Percentiles rank a stretch among this genome's conserved stretches.
phyloP scores from a whole-genome alignment of 2,329 filamentous ascomycete species.

The Fusarium metavorans region DNA sequence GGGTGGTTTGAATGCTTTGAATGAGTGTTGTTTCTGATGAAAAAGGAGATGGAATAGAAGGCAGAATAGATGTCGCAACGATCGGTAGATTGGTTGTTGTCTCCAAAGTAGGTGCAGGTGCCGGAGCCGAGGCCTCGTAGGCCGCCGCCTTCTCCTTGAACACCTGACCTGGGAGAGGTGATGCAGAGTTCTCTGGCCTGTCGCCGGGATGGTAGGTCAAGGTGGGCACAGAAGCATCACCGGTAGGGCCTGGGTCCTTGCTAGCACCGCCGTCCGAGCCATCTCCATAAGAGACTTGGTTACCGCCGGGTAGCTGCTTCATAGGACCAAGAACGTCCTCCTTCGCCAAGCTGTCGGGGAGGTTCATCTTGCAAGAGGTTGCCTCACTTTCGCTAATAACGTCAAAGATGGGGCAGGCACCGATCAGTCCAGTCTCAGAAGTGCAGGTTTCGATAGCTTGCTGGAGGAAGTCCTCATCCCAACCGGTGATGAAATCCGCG shows the following conservation, averaged over 20 bases:
- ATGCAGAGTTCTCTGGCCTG: slow-evolving; percentile 47
- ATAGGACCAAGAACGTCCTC: slow-evolving; percentile 72
- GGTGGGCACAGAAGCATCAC: slow-evolving; percentile 31
- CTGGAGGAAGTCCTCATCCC: slow-evolving; percentile 77
- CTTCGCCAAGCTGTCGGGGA: slow-evolving; percentile 64
- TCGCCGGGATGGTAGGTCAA: slow-evolving; percentile 54
- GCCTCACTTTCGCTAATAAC: slow-evolving; percentile 71
- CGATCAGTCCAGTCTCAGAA: slow-evolving; percentile 73
- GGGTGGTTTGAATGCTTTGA: slow-evolving; percentile 8
- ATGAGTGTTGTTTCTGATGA: slow-evolving; percentile 17
- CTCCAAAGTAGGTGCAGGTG: slow-evolving; percentile 24
- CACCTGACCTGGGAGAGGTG: slow-evolving; percentile 56
- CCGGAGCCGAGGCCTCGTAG: slow-evolving; percentile 32
- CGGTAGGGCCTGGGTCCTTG: slow-evolving; percentile 18
- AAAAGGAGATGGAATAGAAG: slow-evolving; percentile 7
- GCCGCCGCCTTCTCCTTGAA: slow-evolving; percentile 52
- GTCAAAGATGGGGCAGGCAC: slow-evolving; percentile 81
- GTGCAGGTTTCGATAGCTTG: slow-evolving; percentile 81
- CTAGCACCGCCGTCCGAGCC: slow-evolving; percentile 29
- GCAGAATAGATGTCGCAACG: slow-evolving; percentile 17
- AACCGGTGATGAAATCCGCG: slow-evolving; percentile 85
- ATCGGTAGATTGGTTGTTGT: slow-evolving; percentile 13
- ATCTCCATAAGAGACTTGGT: slow-evolving; percentile 56
- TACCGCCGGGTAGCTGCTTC: slow-evolving; percentile 74
- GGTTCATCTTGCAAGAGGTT: slow-evolving; percentile 71